Conservation (phyloP, 139 green algal genomes). For the Chlorella sorokiniana region DNA sequence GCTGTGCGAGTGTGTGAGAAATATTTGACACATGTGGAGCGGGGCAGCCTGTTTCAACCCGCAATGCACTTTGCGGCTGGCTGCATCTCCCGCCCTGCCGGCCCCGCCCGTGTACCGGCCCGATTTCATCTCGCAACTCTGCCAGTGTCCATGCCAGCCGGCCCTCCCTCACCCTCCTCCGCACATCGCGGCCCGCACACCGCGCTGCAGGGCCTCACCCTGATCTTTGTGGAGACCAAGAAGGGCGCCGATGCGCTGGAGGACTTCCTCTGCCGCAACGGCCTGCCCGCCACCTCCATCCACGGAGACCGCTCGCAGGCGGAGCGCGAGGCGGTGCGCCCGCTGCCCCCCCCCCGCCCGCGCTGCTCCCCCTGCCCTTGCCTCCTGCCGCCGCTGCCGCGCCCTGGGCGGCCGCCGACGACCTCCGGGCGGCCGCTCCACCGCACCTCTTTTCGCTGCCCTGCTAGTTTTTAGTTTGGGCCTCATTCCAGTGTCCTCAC, state of each 20-base stretch:
- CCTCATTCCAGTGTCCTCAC: not conserved
- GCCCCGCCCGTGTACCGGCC: no score
- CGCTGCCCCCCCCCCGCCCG: no score
- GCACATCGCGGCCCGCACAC: not conserved
- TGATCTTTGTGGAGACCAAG: slow-evolving; percentile 99
- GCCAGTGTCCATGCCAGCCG: not conserved
- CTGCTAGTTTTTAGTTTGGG: no score
- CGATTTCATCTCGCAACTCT: no score
- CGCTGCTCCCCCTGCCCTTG: no score
- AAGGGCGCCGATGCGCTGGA: slow-evolving; percentile 94
- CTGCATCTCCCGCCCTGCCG: no score
- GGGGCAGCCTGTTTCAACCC: no score
- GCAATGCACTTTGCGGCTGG: not conserved
- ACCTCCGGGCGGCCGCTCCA: not conserved
- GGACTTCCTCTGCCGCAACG: slow-evolving; percentile 86
- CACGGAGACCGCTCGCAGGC: slow-evolving; percentile 94
- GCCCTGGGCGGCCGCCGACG: not conserved
- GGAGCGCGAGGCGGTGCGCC: slow-evolving; percentile 77
- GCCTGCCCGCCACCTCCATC: slow-evolving; percentile 92
- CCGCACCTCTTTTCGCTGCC: no score
- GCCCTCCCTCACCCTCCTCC: not conserved
- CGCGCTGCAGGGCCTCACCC: slow-evolving; percentile 77
- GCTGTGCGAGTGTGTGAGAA: not conserved
- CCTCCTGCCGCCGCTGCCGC: not conserved
- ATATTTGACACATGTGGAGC: no score